Percentiles rank a stretch among this genome's conserved stretches.
phyloP scores from a whole-genome alignment of 1,139 yeast genomes.

The Pichia norvegensis region DNA sequence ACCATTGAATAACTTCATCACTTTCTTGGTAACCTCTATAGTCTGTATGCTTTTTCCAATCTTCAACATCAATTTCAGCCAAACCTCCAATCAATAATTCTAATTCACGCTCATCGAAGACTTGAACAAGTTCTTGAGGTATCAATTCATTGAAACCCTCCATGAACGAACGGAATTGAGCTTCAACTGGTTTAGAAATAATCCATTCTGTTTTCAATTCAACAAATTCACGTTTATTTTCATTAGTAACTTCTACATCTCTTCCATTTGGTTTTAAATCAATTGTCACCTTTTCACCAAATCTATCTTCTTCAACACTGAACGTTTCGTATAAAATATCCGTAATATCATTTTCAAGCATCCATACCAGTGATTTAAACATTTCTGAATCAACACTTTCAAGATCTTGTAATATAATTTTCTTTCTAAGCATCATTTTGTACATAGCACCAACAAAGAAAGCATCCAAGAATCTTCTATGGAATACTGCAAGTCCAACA shows the following conservation, averaged over 20 bases:
- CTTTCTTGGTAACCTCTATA: slow-evolving; percentile 95
- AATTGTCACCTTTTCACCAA: slow-evolving; percentile 85
- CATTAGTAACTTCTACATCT: slow-evolving; percentile 86
- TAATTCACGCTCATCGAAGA: slow-evolving; percentile 93
- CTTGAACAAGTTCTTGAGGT: slow-evolving; percentile 93
- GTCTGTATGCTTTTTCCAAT: slow-evolving; percentile 98
- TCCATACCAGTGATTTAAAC: slow-evolving; percentile 92
- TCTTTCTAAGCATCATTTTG: slow-evolving; percentile 94
- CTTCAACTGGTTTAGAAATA: slow-evolving; percentile 85
- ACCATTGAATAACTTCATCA: slow-evolving; percentile 96
- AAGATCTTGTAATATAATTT: slow-evolving; percentile 93
- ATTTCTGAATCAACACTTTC: slow-evolving; percentile 98
- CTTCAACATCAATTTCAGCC: slow-evolving; percentile 95
- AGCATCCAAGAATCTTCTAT: slow-evolving; percentile 93
- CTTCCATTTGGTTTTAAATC: slow-evolving; percentile 87
- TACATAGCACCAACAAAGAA: slow-evolving; percentile 97
- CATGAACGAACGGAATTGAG: slow-evolving; percentile 91
- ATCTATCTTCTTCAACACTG: slow-evolving; percentile 91
- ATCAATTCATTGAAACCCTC: slow-evolving; percentile 96
- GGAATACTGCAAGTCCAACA: slow-evolving; percentile 97
- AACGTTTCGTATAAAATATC: slow-evolving; percentile 81
- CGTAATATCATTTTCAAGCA: slow-evolving; percentile 86
- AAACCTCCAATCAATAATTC: slow-evolving; percentile 96
- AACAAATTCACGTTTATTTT: slow-evolving; percentile 90
- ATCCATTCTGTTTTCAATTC: slow-evolving; percentile 96